Evolutionary conservation across 2,329 filamentous ascomycete genomes (phyloP).

Genomic region (Thermomyces lanuginosus): DNA sequence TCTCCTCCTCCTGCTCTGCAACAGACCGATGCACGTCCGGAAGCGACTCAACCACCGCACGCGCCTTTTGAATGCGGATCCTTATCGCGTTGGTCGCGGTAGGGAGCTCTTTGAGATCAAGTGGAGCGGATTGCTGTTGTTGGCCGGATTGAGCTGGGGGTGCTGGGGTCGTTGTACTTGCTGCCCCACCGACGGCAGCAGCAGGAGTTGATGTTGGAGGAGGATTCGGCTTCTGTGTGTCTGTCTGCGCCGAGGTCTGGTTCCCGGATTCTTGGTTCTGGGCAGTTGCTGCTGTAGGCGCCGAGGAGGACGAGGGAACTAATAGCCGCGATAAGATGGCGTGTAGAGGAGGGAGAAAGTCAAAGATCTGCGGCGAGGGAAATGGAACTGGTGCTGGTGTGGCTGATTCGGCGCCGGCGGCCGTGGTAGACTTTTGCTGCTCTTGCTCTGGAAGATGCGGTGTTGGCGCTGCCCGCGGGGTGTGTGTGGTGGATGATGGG

Average conservation of each 20-base stretch:
- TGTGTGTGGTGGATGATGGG: too few species aligned
- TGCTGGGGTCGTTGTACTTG: constrained; percentile 2
- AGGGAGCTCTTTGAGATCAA: constrained; percentile 60
- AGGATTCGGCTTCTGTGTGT: constrained; percentile 4
- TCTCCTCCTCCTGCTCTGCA: constrained; percentile 29
- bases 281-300: constrained; percentile 1
- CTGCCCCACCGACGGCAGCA: constrained; percentile 18
- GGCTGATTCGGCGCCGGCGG: too few species aligned
- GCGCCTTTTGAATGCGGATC: constrained; percentile 66
- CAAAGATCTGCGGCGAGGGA: constrained; percentile 67
- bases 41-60: constrained; percentile 31
- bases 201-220: constrained; percentile 27
- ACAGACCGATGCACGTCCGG: constrained; percentile 30
- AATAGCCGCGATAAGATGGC: constrained; percentile 61
- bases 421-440: too few species aligned
- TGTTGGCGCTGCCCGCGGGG: constrained; percentile 18
- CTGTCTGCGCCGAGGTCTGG: neutral
- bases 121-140: constrained; percentile 20
- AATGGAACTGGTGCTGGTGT: constrained; percentile 31
- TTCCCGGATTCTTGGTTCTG: constrained; percentile 1
- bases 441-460: constrained; percentile 28
- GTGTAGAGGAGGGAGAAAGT: constrained; percentile 68
- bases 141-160: constrained; percentile 8
- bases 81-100: constrained; percentile 63
- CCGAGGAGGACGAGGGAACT: too few species aligned